Percentiles rank a stretch among this genome's conserved stretches.
These are phyloP conservation scores for Medicago lupulina DNA, from an alignment of 306 rosid genomes.

Conservation along the genomic window DNA sequence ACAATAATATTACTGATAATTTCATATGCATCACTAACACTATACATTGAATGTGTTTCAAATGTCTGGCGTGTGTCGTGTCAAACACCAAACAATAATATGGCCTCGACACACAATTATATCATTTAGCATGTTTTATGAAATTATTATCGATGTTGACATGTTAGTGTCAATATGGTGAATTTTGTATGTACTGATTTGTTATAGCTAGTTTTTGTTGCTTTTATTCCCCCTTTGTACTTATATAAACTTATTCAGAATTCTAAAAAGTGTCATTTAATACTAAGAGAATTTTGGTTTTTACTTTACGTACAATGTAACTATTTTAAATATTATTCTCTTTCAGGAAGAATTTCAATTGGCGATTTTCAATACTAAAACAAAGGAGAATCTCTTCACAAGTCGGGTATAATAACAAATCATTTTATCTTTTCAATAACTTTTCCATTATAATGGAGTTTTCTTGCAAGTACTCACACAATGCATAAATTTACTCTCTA, in stretches of 20 bases:
- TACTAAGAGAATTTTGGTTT: neutral
- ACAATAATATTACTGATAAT: neutral
- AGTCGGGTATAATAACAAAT: constrained; percentile 65
- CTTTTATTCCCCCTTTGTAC: neutral
- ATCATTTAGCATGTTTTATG: too few relatives aligned
- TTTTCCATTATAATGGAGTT: neutral
- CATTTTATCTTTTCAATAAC: neutral
- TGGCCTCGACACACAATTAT: neutral
- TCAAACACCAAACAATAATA: neutral
- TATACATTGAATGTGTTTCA: neutral
- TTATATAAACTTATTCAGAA: neutral
- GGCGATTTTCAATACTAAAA: constrained; percentile 80
- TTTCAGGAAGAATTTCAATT: constrained; percentile 92
- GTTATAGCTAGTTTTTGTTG: neutral
- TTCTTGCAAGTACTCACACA: neutral
- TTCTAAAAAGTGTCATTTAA: neutral
- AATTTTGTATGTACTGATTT: neutral
- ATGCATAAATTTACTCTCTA: neutral
- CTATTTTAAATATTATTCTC: too few relatives aligned
- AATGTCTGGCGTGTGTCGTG: neutral
- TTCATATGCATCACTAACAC: neutral
- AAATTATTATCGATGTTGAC: neutral
- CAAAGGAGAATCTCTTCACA: constrained; percentile 81
- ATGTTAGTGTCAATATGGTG: neutral
- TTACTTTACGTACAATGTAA: neutral